These are phyloP conservation scores for Leccinum variicolor DNA, from an alignment of 768 basidiomycete genomes.

Conservation along the genomic window DNA sequence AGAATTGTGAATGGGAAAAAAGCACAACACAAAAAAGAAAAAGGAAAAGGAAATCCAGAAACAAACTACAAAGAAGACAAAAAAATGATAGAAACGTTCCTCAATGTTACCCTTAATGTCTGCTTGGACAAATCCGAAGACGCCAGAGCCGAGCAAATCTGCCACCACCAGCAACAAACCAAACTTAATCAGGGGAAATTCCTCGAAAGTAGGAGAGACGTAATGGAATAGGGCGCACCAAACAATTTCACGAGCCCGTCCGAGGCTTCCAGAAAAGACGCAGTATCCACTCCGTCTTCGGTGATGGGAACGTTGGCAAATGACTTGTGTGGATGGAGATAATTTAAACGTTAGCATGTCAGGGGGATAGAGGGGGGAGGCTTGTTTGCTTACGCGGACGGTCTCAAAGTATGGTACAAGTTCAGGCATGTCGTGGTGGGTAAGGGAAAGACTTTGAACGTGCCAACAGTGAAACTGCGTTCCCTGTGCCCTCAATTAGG, in stretches of 20 bases:
- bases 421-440: conserved; percentile 21
- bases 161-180: conserved; percentile 1
- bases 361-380: background rate
- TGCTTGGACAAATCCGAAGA: conserved; percentile 72
- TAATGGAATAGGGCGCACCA: conserved; percentile 42
- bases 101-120: conserved; percentile 67
- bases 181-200: conserved; percentile 10
- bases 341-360: background rate
- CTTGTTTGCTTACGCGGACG: conserved; percentile 47
- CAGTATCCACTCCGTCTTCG: conserved; percentile 76
- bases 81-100: conserved; percentile 37
- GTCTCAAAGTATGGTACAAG: conserved; percentile 61
- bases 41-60: background rate
- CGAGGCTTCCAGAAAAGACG: conserved; percentile 79
- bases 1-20: conserved; percentile 12
- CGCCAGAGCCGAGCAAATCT: conserved; percentile 67
- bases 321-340: conserved; percentile 48
- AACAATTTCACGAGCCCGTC: conserved; percentile 80
- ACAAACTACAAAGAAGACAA: background rate
- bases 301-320: conserved; percentile 81
- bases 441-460: conserved; percentile 4
- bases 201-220: conserved; percentile 9
- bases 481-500: conserved; percentile 9
- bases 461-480: conserved; percentile 4
- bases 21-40: background rate